A percentile compares a stretch with the other conserved stretches of the same genome.
Evolutionary conservation across 768 basidiomycete genomes (phyloP).

Genomic region (Strobilomyces confusus): DNA sequence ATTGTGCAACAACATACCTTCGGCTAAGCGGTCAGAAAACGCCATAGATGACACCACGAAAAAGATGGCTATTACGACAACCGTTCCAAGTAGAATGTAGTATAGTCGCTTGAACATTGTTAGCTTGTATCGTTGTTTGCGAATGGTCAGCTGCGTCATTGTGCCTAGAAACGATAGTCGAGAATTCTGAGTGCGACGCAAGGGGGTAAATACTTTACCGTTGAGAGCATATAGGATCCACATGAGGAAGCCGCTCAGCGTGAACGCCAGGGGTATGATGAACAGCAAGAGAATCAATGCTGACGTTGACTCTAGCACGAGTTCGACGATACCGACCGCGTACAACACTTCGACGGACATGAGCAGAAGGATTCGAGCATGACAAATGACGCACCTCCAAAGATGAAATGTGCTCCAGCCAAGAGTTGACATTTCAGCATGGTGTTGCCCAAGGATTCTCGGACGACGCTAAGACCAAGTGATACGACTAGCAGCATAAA

Average conservation of each 20-base stretch:
- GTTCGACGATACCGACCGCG: slow-evolving; percentile 90
- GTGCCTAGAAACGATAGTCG: slow-evolving; percentile 54
- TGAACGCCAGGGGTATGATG: slow-evolving; percentile 91
- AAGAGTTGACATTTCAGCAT: slow-evolving; percentile 84
- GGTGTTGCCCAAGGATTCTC: slow-evolving; percentile 77
- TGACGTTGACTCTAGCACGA: slow-evolving; percentile 88
- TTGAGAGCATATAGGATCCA: slow-evolving; percentile 95
- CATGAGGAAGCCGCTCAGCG: slow-evolving; percentile 90
- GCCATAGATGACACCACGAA: slow-evolving; percentile 91
- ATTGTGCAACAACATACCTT: slow-evolving; percentile 50
- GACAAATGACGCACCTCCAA: slow-evolving; percentile 67
- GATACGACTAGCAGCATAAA: slow-evolving; percentile 93
- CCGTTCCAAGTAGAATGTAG: slow-evolving; percentile 77
- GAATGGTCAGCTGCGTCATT: slow-evolving; percentile 75
- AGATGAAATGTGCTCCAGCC: slow-evolving; percentile 83
- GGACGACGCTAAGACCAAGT: slow-evolving; percentile 87
- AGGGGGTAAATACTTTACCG: slow-evolving; percentile 42
- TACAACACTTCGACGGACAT: slow-evolving; percentile 64
- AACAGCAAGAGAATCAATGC: slow-evolving; percentile 81
- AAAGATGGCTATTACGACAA: slow-evolving; percentile 79
- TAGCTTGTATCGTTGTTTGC: slow-evolving; percentile 84
- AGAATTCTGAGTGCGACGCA: background rate
- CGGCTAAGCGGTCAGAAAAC: slow-evolving; percentile 86
- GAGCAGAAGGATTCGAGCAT: background rate
- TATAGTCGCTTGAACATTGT: slow-evolving; percentile 87